Base-by-base conservation (phyloP, 2,329 filamentous ascomycete species). In the Sporothrix humicola region DNA sequence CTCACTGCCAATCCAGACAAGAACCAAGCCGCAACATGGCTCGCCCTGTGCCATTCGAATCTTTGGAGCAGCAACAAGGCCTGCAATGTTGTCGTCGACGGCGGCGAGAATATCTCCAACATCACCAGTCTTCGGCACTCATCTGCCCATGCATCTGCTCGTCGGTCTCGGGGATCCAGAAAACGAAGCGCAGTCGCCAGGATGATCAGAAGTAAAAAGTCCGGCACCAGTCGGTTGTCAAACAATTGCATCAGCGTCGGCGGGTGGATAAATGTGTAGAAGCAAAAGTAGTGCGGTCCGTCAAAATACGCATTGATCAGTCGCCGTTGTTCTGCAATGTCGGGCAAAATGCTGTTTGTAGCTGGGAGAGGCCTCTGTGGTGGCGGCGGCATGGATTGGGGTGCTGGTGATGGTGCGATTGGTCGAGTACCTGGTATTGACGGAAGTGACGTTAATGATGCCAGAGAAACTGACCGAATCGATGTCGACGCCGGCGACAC, bases 11-110 rank as follows among this genome's bases (percentile, higher is more conserved):
- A 23, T 2, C 71, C 71, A 4, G 71, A 73, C 48, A 69, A 7
- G 10, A 73, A 59, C 71, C 71, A 73, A 1, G 71, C 71, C 1
- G 59, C 59, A 3, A 73, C 61, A 15, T 73, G 71, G 61, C 46
- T 56, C 12, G 71, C 71, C 12, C 71, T 50, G 52, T 73, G 71
- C 71, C 71, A 73, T 50, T 73, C 71, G n/a, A 68, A 73, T 42
- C 71, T 50, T 31, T 73, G 71, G n/a, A 73, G 26, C 13, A 73
- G 15, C 6, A 73, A 31, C 20, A 73, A 7, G 2, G 71, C 71
- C 50, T 73, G 71, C 7, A 73, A 20, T 1, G 71, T 73, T 2
- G 71, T 69, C 15, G 63, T 73, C 13, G 71, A 73, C 17, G 71
- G 71, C 63, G 71, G 71, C 71, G 61, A 46, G 12, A 73, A 69